These are phyloP conservation scores for Vaccinium macrocarpon DNA, from an alignment of 148 eudicot species.

Conservation along the genomic window DNA sequence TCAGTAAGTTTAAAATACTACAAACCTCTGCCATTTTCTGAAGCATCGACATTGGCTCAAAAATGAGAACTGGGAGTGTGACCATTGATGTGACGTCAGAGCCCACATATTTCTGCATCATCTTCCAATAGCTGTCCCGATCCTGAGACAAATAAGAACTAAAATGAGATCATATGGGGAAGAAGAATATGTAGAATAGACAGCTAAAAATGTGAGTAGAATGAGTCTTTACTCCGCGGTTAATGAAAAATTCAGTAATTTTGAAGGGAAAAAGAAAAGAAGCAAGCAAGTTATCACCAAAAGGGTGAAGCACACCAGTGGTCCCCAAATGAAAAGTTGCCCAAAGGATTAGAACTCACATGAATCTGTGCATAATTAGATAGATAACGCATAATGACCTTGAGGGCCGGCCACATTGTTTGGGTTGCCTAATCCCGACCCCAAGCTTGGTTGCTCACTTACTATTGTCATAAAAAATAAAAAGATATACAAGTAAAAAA, in stretches of 20 bases:
- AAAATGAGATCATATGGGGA: background rate
- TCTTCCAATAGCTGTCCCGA: conserved; percentile 86
- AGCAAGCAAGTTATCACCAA: background rate
- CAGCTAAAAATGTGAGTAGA: background rate
- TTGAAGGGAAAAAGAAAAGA: background rate
- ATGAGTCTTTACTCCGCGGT: background rate
- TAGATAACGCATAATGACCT: background rate
- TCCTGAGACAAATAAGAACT: conserved; percentile 46
- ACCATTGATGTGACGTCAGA: conserved; percentile 98
- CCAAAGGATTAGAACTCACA: background rate
- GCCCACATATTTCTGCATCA: conserved; percentile 96
- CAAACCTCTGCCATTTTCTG: conserved; percentile 99
- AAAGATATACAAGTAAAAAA: too few species aligned
- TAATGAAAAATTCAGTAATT: background rate
- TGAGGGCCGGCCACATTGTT: background rate
- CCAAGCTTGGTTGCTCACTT: too few species aligned
- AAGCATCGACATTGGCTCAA: conserved; percentile 99
- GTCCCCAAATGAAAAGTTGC: background rate
- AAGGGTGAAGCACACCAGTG: background rate
- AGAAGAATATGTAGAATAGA: background rate
- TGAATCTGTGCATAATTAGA: background rate
- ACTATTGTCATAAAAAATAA: too few species aligned
- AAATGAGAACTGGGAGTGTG: conserved; percentile 90
- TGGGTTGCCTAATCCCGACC: too few species aligned
- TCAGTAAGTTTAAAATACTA: background rate